A percentile compares a stretch with the other conserved stretches of the same genome.
Conservation (phyloP, 805 yeast genomes). For the Candida methanosorbosa region DNA sequence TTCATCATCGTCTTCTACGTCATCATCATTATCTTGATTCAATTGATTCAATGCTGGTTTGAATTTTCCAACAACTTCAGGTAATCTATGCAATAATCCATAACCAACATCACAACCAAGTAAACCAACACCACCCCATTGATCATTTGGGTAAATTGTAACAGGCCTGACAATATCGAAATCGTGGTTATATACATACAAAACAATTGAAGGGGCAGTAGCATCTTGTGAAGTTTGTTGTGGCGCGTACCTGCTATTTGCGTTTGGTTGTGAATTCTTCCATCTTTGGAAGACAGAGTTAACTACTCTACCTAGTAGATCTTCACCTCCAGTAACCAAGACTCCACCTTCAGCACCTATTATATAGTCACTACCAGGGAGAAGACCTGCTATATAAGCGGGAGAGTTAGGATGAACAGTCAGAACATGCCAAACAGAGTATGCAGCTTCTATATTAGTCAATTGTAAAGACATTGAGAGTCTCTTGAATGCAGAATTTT, state of each 20-base stretch:
- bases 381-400: conserved; percentile 72
- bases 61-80: conserved; percentile 51
- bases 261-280: conserved; percentile 5
- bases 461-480: conserved; percentile 70
- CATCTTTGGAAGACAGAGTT: conserved; percentile 37
- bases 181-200: conserved; percentile 83
- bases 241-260: conserved; percentile 4
- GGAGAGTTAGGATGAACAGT: conserved; percentile 69
- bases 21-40: conserved; percentile 5
- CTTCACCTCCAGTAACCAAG: conserved; percentile 82
- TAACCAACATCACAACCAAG: conserved; percentile 94
- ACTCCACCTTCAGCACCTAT: conserved; percentile 85
- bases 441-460: conserved; percentile 65
- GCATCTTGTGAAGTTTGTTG: neutral
- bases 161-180: conserved; percentile 83
- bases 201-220: conserved; percentile 27
- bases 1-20: conserved; percentile 7
- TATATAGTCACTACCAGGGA: conserved; percentile 81
- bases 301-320: conserved; percentile 59
- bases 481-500: conserved; percentile 32
- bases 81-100: conserved; percentile 81
- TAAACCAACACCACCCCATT: conserved; percentile 78
- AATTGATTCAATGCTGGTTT: conserved; percentile 6
- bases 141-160: conserved; percentile 60
- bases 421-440: conserved; percentile 82